Conservation (phyloP, 129 eudicot genomes). For the Artemisia argyi region DNA sequence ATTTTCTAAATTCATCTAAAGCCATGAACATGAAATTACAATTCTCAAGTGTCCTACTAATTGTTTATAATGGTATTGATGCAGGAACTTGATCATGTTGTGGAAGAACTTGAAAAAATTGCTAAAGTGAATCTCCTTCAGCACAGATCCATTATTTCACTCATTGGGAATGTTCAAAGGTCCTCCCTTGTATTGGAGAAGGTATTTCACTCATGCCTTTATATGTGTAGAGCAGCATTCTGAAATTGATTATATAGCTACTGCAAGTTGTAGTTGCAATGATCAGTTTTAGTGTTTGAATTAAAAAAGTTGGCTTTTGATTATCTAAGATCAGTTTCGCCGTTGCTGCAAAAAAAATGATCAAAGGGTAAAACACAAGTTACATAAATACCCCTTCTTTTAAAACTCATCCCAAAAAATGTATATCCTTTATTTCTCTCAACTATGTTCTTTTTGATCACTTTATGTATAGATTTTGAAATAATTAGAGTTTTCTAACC, state of each 20-base stretch:
- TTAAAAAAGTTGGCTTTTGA: background rate
- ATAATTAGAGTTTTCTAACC: no score
- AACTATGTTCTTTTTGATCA: background rate
- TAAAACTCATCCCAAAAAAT: background rate
- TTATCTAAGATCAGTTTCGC: background rate
- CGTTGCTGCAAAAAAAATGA: no score
- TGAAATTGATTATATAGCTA: background rate
- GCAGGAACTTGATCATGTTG: constrained; percentile 91
- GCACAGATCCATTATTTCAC: constrained; percentile 82
- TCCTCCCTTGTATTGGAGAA: constrained; percentile 86
- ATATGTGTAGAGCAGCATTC: background rate
- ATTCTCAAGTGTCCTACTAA: background rate
- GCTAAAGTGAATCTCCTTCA: constrained; percentile 89
- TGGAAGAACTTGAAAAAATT: constrained; percentile 83
- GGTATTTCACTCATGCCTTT: constrained; percentile 31
- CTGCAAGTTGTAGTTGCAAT: no score
- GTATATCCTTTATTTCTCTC: background rate
- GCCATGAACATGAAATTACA: background rate
- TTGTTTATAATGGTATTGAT: background rate
- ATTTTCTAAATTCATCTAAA: background rate
- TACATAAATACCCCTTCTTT: background rate
- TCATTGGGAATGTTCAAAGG: constrained; percentile 90
- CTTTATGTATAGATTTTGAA: no score
- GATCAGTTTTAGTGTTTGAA: background rate
- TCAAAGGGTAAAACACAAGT: background rate